A percentile compares a stretch with the other conserved stretches of the same genome.
phyloP scores from a whole-genome alignment of 148 eudicot genomes.

The Rhododendron mucronatum region DNA sequence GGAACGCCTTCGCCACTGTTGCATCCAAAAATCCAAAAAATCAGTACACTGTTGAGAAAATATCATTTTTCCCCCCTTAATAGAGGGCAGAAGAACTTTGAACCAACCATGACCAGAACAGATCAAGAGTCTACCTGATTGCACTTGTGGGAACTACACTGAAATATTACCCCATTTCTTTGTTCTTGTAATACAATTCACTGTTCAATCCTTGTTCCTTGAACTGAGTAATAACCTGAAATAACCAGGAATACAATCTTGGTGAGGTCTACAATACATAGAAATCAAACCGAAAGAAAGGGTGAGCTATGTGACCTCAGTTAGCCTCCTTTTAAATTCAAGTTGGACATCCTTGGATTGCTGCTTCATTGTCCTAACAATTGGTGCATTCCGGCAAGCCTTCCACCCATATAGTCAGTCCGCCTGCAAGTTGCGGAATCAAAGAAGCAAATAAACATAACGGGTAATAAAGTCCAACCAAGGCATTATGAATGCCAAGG shows the following conservation, averaged over 20 bases:
- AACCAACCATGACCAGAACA: not conserved
- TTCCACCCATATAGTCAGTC: no score
- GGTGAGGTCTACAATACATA: no score
- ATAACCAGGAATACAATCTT: not conserved
- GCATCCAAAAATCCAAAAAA: constrained; percentile 8
- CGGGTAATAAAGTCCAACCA: no score
- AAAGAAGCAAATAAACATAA: no score
- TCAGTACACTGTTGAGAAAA: not conserved
- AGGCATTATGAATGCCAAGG: not conserved
- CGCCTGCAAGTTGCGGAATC: no score
- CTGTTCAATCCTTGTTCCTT: constrained; percentile 40
- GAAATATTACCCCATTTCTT: constrained; percentile 66
- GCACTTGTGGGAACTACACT: constrained; percentile 69
- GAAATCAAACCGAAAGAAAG: no score
- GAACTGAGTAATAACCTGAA: constrained; percentile 42
- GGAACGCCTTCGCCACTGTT: constrained; percentile 86
- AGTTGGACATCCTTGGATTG: not conserved
- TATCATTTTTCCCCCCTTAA: not conserved
- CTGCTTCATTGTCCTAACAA: no score
- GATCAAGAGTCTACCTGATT: constrained; percentile 52
- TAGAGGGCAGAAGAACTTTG: not conserved
- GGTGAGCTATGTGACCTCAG: no score
- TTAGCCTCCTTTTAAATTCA: no score
- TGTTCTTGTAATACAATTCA: constrained; percentile 83
- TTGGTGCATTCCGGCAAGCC: no score